Evolutionary conservation across 148 eudicot genomes (phyloP).

Genomic region (Rheum nobile): DNA sequence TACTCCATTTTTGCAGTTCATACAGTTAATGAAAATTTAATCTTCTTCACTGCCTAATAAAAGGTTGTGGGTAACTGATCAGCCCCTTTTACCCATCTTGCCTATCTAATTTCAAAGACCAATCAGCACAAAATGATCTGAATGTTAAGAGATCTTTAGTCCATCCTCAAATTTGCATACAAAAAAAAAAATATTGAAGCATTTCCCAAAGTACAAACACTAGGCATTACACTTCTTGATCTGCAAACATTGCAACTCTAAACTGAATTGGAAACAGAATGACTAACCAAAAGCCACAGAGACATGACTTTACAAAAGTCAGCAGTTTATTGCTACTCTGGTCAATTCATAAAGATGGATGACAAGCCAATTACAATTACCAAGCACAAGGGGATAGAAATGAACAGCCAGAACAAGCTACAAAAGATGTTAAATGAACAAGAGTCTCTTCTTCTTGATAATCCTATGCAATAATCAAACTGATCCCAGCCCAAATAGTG

Average conservation of each 20-base stretch:
- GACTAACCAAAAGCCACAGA: background rate
- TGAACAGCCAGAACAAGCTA: background rate
- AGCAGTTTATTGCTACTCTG: background rate
- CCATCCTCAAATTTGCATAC: conserved; percentile 1
- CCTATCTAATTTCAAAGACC: no score
- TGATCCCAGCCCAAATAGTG: conserved; percentile 47
- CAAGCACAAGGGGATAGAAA: background rate
- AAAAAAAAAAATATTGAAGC: background rate
- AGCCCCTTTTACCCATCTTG: no score
- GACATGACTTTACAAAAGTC: background rate
- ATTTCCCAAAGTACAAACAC: background rate
- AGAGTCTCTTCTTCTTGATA: background rate
- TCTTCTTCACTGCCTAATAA: no score
- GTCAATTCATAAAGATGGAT: background rate
- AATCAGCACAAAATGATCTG: no score
- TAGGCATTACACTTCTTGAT: background rate
- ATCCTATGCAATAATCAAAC: conserved; percentile 25
- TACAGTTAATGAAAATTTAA: no score
- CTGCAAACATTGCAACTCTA: background rate
- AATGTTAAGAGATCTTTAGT: no score
- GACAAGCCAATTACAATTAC: background rate
- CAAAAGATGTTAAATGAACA: background rate
- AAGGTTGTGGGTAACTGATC: no score
- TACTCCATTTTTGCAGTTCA: no score
- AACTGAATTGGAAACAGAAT: background rate